phyloP scores from a whole-genome alignment of 169 alveolate species.

The Plasmodium vinckei region DNA sequence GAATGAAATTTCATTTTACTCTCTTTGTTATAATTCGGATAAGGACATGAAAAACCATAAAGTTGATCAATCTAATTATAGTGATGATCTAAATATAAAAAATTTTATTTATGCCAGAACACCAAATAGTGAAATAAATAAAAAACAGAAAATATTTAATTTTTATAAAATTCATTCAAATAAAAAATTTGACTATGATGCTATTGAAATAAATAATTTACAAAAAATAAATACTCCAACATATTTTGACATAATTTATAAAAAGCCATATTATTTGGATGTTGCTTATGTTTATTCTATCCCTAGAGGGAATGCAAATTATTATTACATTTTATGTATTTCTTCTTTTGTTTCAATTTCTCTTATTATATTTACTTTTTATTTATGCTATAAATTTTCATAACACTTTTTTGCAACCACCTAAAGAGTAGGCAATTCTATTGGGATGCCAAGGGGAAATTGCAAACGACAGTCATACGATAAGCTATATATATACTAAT shows the following conservation, averaged over 20 bases:
- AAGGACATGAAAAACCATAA: background rate
- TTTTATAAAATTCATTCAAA: slow-evolving; percentile 5
- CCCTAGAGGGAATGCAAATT: slow-evolving; percentile 36
- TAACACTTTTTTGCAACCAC: background rate
- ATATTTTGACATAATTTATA: background rate
- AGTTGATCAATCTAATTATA: background rate
- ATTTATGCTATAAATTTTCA: slow-evolving; percentile 19
- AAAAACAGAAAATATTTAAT: slow-evolving; percentile 7
- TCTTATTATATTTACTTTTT: slow-evolving; percentile 24
- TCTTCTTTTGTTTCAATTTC: slow-evolving; percentile 10
- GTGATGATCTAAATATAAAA: background rate
- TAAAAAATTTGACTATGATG: background rate
- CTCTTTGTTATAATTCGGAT: background rate
- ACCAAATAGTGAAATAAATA: background rate
- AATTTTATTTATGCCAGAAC: background rate
- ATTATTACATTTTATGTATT: background rate
- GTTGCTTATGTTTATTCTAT: slow-evolving; percentile 26
- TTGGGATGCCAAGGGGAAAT: too few species aligned
- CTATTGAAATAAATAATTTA: slow-evolving; percentile 2
- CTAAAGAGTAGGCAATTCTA: too few species aligned
- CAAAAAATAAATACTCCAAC: slow-evolving; percentile 18
- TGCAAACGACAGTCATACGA: too few species aligned
- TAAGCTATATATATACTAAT: too few species aligned
- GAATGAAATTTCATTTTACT: slow-evolving; percentile 32
- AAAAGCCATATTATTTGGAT: slow-evolving; percentile 3